Base-by-base conservation (phyloP, 306 rosid species). In the Cercis canadensis region DNA sequence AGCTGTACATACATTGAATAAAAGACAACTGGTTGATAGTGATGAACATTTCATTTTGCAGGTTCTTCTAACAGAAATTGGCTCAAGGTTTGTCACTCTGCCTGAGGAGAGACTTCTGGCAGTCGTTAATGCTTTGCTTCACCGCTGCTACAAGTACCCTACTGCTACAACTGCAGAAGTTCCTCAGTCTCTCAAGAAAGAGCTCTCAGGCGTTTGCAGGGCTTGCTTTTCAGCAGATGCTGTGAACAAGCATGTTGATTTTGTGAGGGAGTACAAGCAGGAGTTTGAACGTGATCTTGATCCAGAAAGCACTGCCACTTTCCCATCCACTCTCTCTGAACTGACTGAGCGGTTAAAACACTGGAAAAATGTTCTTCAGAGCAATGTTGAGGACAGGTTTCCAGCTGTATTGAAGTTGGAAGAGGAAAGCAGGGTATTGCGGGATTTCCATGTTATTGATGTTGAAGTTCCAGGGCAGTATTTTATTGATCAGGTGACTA, bases 91-190 rank as follows among this genome's bases (percentile, higher is more conserved):
- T 83, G 99, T 95, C 76, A 95, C 99, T 62, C 81, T 95, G 63
- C 99, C 99, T 12, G 99, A 95, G 80, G 99, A 95, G 92, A 89
- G 99, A 65, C 99, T 95, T 86, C 85, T 95, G 55, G 99, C 99
- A 0, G 99, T 95, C 63, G 99, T 91, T 67, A 95, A 95, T 51
- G 99, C 99, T 70, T 75, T 95, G 84, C 99, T 95, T 57, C 99
- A 95, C 84, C 96, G 99, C 39, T 95, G 99, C 81, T 95, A 95
- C 85, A 95, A 95, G 82, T 95, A 95, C 80, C 99, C 99, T 41
- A 95, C 99, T 33, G 97, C 99, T 44, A 92, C 99, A 33, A 95
- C 97, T 24, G 99, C 99, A 59, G 99, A 95, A 88, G 99, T 95
- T 77, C 99, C 99, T 66, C 97, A 89, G 61, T 95, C 99, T 78